Evolutionary conservation across 106 monocot genomes (phyloP).

Genomic region (Dendrobium officinale): DNA sequence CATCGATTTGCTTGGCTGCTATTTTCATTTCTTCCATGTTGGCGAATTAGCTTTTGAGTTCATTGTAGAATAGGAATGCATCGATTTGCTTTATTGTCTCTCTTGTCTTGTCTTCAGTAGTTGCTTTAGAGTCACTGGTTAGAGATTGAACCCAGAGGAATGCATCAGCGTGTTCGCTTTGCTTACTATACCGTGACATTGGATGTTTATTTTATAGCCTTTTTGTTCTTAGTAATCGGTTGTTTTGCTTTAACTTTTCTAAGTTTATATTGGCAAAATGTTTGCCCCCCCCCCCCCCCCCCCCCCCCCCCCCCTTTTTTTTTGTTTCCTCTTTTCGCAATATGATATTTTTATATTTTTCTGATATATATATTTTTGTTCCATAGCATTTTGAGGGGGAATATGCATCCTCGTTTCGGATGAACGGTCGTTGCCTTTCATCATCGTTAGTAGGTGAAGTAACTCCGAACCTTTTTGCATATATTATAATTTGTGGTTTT

Average conservation of each 20-base stretch:
- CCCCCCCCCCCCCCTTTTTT: too few species aligned
- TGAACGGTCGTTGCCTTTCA: neutral
- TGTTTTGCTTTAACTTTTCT: too few species aligned
- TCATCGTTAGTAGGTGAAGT: conserved; percentile 4
- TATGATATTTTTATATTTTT: neutral
- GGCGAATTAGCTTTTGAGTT: neutral
- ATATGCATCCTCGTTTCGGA: neutral
- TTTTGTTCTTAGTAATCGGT: too few species aligned
- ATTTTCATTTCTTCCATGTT: neutral
- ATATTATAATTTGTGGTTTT: neutral
- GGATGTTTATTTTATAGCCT: too few species aligned
- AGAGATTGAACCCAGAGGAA: neutral
- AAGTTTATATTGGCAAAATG: neutral
- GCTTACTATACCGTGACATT: neutral
- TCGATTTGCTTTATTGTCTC: neutral
- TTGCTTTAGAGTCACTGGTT: too few species aligned
- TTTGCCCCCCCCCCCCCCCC: neutral
- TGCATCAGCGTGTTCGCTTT: neutral
- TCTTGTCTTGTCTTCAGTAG: neutral
- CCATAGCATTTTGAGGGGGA: neutral
- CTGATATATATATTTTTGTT: neutral
- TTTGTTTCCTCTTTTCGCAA: too few species aligned
- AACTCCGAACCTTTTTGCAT: neutral
- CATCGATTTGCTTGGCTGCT: neutral
- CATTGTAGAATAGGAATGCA: neutral